phyloP scores from a whole-genome alignment of 1,139 yeast species.

The Magnusiomyces clavatus region DNA sequence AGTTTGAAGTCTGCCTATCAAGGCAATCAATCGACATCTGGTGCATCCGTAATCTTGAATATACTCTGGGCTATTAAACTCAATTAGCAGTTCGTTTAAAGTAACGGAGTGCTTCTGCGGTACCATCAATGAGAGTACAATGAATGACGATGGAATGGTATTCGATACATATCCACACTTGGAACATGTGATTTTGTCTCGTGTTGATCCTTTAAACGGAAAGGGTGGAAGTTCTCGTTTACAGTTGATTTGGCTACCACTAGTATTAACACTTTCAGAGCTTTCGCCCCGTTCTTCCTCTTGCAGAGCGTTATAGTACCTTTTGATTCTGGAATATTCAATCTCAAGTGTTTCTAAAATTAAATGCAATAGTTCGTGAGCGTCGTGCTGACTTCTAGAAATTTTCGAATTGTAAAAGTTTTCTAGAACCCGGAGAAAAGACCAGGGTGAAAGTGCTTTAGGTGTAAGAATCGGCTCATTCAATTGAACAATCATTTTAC shows the following conservation, averaged over 20 bases:
- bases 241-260: background rate
- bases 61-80: slow-evolving; percentile 53
- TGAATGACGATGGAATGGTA: slow-evolving; percentile 53
- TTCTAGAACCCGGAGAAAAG: slow-evolving; percentile 65
- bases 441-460: slow-evolving; percentile 66
- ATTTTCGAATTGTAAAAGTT: slow-evolving; percentile 69
- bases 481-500: slow-evolving; percentile 46
- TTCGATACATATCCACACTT: slow-evolving; percentile 58
- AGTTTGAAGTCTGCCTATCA: background rate
- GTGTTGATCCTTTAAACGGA: slow-evolving; percentile 64
- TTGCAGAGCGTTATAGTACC: slow-evolving; percentile 27
- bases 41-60: slow-evolving; percentile 79
- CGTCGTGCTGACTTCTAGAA: slow-evolving; percentile 83
- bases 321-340: slow-evolving; percentile 46
- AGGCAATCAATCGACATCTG: slow-evolving; percentile 42
- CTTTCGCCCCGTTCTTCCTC: slow-evolving; percentile 1
- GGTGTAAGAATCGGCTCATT: slow-evolving; percentile 55
- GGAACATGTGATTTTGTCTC: slow-evolving; percentile 62
- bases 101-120: slow-evolving; percentile 51
- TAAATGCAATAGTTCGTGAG: slow-evolving; percentile 82
- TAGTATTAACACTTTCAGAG: background rate
- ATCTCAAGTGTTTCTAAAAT: slow-evolving; percentile 69
- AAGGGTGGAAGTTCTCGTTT: slow-evolving; percentile 41
- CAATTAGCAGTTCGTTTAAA: slow-evolving; percentile 47
- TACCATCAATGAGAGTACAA: slow-evolving; percentile 65